Percentiles rank a stretch among this genome's conserved stretches.
Conservation (phyloP, 306 rosid species). For the Vigna reflexopilosa region DNA sequence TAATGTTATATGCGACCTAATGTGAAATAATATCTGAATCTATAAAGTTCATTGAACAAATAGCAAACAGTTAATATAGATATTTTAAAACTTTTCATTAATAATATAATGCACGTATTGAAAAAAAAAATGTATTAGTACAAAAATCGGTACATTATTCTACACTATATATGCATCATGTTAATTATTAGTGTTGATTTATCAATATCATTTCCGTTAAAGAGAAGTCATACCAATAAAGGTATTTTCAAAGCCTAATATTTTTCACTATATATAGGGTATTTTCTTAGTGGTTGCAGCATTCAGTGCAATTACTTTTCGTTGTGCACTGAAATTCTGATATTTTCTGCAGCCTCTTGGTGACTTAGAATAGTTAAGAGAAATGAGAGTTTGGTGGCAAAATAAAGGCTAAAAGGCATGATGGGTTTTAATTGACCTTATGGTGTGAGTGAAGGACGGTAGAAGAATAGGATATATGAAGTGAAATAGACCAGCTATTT, state of each 20-base stretch:
- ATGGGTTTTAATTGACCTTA: slow-evolving; percentile 2
- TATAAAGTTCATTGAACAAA: no score
- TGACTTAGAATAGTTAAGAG: background rate
- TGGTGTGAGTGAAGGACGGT: background rate
- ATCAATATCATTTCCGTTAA: background rate
- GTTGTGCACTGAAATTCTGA: background rate
- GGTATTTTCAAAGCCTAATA: background rate
- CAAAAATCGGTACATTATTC: no score
- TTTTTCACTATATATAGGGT: background rate
- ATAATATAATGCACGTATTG: no score
- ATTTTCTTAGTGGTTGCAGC: background rate
- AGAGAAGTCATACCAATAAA: background rate
- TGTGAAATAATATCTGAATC: no score
- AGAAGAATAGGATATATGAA: slow-evolving; percentile 11
- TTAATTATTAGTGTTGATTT: background rate
- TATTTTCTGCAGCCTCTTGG: background rate
- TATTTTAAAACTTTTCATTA: no score
- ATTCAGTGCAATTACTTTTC: background rate
- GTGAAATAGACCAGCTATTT: slow-evolving; percentile 2
- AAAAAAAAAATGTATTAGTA: no score
- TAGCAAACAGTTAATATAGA: no score
- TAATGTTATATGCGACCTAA: no score
- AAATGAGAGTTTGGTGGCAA: background rate
- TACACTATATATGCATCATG: background rate
- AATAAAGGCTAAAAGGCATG: slow-evolving; percentile 25